Base-by-base conservation (phyloP, 306 rosid species). In the Arachis stenosperma region DNA sequence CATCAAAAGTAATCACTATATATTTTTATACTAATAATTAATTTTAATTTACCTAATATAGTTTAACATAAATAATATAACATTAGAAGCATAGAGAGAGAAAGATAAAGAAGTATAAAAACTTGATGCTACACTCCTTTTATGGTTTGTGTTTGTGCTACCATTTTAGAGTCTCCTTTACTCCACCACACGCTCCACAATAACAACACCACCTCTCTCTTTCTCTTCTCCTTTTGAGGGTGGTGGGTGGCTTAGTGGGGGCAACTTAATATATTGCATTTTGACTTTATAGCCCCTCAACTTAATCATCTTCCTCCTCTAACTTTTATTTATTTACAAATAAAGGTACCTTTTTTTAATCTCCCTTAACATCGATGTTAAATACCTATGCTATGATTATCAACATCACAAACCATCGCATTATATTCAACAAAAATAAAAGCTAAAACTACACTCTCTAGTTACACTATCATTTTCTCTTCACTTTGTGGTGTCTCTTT, bases 271-370 rank as follows among this genome's bases (percentile, higher is more conserved):
- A 33, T 33, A 33, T 70, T 77, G 69, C 73, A 83, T 74, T 74
- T 83, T 85, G 82, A 88, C 90, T 90, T 71, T 63, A 42, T 67
- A 51, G 67, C 39, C 61, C 70, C 6, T 83, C 84, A 76, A 84
- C 85, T 69, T 33, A 33, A 33, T 33, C 71, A 78, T 73, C 84
- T 86, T 84, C 81, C 85, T 86, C 59, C 70, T 78, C 51, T 75
- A 37, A 33, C 9, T 13, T 37, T 0, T 13, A 33, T 33, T 33
- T 33, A 33, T 33, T 33, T 33, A 33, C 4, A 33, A 10, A 29
- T 29, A 80, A 90, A 88, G 96, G 88, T 84, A 67, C 84, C 80
- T 87, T 86, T 63, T 73, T 59, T 22, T 46, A 62, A 77, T 81
- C 70, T 14, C 46, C 10, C 29, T 14, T 27, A 53, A 54, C 55